Evolutionary conservation across 2,329 filamentous ascomycete genomes (phyloP).

Genomic region (Arthrobotrys entomopaga): DNA sequence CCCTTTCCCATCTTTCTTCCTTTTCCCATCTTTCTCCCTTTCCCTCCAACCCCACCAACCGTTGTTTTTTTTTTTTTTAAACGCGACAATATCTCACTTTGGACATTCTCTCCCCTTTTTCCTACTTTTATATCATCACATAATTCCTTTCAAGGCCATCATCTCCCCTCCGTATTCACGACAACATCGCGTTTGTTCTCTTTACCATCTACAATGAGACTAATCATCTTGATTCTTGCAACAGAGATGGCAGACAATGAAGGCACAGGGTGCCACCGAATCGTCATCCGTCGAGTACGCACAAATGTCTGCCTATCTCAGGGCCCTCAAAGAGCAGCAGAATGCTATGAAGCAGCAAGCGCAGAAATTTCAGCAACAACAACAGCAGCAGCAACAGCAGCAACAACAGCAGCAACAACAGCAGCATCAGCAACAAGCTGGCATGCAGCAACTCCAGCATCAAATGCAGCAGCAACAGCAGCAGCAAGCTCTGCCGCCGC

Average conservation of each 20-base stretch:
- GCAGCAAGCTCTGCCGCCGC: slow-evolving; percentile 60
- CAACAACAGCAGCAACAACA: slow-evolving; percentile 65
- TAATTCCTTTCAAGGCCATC: not conserved
- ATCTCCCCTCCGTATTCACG: not conserved
- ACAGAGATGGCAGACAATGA: slow-evolving; percentile 90
- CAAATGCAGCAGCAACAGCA: slow-evolving; percentile 66
- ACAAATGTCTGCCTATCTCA: slow-evolving; percentile 57
- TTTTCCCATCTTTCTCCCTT: not conserved
- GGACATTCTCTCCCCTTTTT: not conserved
- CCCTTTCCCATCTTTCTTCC: not conserved
- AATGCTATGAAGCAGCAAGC: slow-evolving; percentile 74
- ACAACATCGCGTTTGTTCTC: not conserved
- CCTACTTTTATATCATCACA: not conserved
- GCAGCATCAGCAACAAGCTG: slow-evolving; percentile 65
- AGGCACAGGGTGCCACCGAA: slow-evolving; percentile 79
- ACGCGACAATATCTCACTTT: not conserved
- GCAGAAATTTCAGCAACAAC: slow-evolving; percentile 68
- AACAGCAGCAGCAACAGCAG: slow-evolving; percentile 64
- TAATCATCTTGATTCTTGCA: not conserved
- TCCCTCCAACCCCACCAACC: not conserved
- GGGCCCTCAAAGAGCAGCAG: slow-evolving; percentile 77
- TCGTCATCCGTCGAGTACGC: slow-evolving; percentile 81
- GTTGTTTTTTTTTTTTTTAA: too few relatives aligned
- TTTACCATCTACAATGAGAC: not conserved
- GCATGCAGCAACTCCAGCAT: slow-evolving; percentile 70